Conservation (phyloP, 2,329 filamentous ascomycete genomes). For the Metarhizium humberi region DNA sequence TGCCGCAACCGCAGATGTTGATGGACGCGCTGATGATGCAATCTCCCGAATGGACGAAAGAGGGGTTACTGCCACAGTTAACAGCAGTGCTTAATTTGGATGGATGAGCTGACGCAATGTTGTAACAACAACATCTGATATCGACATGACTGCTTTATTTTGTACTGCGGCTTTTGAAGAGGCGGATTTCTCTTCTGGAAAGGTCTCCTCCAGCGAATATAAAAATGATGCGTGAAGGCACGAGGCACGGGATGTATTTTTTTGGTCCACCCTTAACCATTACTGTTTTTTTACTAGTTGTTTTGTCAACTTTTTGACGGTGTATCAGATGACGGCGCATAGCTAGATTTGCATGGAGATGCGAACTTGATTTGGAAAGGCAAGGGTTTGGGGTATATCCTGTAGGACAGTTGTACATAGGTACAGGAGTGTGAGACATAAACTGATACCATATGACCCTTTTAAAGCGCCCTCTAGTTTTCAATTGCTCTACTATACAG, state of each 20-base stretch:
- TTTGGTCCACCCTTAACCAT: neutral
- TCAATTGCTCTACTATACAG: constrained; percentile 9
- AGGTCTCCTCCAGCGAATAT: neutral
- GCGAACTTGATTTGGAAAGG: constrained; percentile 8
- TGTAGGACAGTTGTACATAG: constrained; percentile 15
- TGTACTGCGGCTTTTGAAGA: neutral
- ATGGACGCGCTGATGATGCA: constrained; percentile 59
- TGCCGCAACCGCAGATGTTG: constrained; percentile 59
- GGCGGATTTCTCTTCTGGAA: neutral
- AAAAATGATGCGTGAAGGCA: neutral
- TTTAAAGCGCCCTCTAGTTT: constrained; percentile 1
- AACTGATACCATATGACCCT: constrained; percentile 14
- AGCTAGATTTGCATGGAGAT: constrained; percentile 13
- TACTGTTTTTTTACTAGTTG: neutral
- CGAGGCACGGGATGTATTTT: neutral
- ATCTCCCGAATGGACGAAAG: constrained; percentile 51
- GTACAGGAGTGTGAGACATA: constrained; percentile 12
- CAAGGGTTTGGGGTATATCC: constrained; percentile 1
- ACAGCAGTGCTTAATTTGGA: constrained; percentile 41
- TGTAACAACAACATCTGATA: neutral
- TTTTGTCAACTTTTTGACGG: constrained; percentile 2
- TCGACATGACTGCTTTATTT: neutral
- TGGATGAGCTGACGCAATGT: constrained; percentile 33
- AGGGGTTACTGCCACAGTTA: constrained; percentile 59
- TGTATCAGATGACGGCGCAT: constrained; percentile 12